Conservation (phyloP, 23 red algal species). For the Pyropia haitanensis region DNA sequence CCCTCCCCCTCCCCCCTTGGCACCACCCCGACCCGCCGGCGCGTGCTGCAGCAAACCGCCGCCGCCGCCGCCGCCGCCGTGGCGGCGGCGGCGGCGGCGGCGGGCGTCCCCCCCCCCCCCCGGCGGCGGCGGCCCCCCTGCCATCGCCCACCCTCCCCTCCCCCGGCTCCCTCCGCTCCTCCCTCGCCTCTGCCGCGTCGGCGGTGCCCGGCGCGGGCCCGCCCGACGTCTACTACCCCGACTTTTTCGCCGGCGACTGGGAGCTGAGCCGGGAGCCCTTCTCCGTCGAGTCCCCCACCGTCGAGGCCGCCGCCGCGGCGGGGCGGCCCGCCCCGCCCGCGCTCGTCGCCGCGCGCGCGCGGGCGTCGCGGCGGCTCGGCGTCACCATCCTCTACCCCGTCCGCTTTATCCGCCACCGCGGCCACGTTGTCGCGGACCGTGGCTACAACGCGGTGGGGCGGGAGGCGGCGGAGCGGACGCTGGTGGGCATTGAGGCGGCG, state of each 20-base stretch:
- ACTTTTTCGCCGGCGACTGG: slow-evolving; percentile 38
- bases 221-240: slow-evolving; percentile 54
- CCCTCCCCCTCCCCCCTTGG: too few relatives aligned
- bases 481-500: not conserved
- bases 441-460: slow-evolving; percentile 7
- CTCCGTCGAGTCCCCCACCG: slow-evolving; percentile 10
- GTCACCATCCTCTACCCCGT: slow-evolving; percentile 4
- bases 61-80: too few relatives aligned
- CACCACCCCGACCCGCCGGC: too few relatives aligned
- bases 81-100: too few relatives aligned
- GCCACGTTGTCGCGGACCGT: slow-evolving; percentile 50
- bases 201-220: slow-evolving; percentile 46
- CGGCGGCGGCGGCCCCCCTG: too few relatives aligned
- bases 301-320: not conserved
- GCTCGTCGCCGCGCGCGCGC: slow-evolving; percentile 6
- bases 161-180: slow-evolving; percentile 27
- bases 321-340: slow-evolving; percentile 1
- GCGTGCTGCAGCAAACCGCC: too few relatives aligned
- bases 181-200: slow-evolving; percentile 26
- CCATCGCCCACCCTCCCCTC: too few relatives aligned
- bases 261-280: slow-evolving; percentile 24
- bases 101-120: too few relatives aligned
- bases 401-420: slow-evolving; percentile 25
- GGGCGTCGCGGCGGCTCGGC: slow-evolving; percentile 9
- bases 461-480: slow-evolving; percentile 13